Percentiles rank a stretch among this genome's conserved stretches.
Conservation (phyloP, 2,329 filamentous ascomycete genomes). For the Septoria petroselini region DNA sequence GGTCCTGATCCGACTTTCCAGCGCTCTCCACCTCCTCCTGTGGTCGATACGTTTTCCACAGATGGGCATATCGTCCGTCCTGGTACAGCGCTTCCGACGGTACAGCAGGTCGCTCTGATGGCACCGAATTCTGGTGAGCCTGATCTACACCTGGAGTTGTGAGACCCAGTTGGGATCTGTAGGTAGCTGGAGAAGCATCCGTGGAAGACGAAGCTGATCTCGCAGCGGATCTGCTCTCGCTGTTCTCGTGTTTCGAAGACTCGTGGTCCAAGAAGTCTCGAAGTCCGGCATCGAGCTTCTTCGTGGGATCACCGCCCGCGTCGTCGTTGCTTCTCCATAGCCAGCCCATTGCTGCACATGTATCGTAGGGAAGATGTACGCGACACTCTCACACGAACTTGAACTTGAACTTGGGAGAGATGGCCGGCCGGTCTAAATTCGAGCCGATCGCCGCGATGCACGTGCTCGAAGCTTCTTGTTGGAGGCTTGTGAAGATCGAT, state of each 20-base stretch:
- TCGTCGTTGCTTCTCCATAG: constrained; percentile 50
- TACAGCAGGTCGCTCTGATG: constrained; percentile 38
- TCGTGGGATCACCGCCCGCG: constrained; percentile 61
- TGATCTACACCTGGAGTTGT: constrained; percentile 24
- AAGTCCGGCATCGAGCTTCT: constrained; percentile 75
- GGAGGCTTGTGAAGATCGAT: too few relatives aligned
- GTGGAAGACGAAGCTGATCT: constrained; percentile 26
- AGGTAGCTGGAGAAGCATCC: constrained; percentile 33
- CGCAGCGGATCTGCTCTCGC: constrained; percentile 9
- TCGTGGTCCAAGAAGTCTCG: constrained; percentile 82
- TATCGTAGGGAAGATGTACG: too few relatives aligned
- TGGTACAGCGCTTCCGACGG: constrained; percentile 59
- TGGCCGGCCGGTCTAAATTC: too few relatives aligned
- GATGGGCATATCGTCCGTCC: constrained; percentile 73
- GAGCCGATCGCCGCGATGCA: too few relatives aligned
- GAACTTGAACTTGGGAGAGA: too few relatives aligned
- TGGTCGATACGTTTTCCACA: constrained; percentile 89
- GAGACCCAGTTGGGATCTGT: constrained; percentile 35
- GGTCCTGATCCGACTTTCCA: constrained; percentile 72
- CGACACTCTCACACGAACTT: too few relatives aligned
- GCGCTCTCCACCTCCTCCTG: constrained; percentile 66
- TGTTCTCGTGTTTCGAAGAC: constrained; percentile 62
- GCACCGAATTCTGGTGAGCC: constrained; percentile 26
- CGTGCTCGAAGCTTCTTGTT: too few relatives aligned
- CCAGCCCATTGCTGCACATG: constrained; percentile 55